Evolutionary conservation across 441 rosid species (phyloP).

Genomic region (Populus hybrid): DNA sequence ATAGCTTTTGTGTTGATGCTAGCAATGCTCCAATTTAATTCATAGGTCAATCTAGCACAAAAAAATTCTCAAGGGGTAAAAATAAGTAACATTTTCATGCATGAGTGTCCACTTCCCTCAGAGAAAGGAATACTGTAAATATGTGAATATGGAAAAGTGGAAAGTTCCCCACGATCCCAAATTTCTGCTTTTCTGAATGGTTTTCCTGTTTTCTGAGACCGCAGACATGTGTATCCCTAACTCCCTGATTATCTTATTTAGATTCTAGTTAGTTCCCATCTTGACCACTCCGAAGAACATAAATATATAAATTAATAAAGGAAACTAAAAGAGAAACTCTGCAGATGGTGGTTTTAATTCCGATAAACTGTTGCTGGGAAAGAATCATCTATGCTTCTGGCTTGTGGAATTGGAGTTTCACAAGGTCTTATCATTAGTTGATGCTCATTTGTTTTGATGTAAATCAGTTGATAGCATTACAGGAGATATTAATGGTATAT

Average conservation of each 20-base stretch:
- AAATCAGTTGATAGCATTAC: too few relatives aligned
- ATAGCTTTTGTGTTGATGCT: neutral
- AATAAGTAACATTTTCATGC: neutral
- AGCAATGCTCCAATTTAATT: neutral
- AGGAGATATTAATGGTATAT: too few relatives aligned
- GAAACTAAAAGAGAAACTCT: neutral
- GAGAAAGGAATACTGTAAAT: neutral
- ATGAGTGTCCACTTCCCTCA: neutral
- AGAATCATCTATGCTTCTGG: neutral
- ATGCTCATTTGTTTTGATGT: neutral
- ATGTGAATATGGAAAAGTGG: neutral
- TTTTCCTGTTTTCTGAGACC: neutral
- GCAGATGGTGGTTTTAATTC: neutral
- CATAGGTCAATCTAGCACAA: neutral
- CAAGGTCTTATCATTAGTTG: neutral
- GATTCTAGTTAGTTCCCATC: neutral
- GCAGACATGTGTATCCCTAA: neutral
- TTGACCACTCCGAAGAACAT: neutral
- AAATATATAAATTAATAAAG: neutral
- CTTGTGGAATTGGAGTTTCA: neutral
- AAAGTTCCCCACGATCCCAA: neutral
- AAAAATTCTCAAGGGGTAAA: neutral
- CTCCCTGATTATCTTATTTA: neutral
- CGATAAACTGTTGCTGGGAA: neutral
- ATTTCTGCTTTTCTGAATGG: neutral